These are phyloP conservation scores for Symbiodinium natans DNA, from an alignment of 73 alveolate genomes.

Conservation along the genomic window DNA sequence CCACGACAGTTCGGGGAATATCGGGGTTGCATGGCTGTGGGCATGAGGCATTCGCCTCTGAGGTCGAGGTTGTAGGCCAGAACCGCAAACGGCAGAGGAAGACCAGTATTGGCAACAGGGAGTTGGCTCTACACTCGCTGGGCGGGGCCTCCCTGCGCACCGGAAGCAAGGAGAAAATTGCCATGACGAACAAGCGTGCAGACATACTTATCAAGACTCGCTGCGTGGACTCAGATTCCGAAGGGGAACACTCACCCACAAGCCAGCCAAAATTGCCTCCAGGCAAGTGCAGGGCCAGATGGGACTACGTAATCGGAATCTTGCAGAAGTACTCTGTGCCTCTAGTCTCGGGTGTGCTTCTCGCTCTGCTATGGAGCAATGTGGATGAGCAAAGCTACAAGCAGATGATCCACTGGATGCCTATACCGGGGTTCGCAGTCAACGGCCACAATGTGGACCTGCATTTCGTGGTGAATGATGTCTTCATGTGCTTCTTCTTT, in stretches of 20 bases:
- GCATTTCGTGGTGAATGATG: constrained; percentile 65
- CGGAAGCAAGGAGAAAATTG: constrained; percentile 25
- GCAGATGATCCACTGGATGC: constrained; percentile 52
- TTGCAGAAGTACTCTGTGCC: constrained; percentile 67
- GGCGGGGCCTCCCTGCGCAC: constrained; percentile 70
- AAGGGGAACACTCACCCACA: constrained; percentile 9
- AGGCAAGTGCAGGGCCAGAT: constrained; percentile 30
- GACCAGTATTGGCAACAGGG: constrained; percentile 7
- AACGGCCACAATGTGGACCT: constrained; percentile 35
- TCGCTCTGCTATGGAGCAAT: constrained; percentile 82
- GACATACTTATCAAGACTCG: constrained; percentile 8
- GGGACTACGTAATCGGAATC: constrained; percentile 51
- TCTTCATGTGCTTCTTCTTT: constrained; percentile 15
- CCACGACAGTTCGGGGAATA: no score
- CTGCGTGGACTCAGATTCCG: constrained; percentile 8
- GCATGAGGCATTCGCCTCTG: not conserved
- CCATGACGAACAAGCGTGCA: not conserved
- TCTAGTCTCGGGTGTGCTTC: constrained; percentile 34
- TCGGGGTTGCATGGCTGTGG: not conserved
- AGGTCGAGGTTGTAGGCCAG: constrained; percentile 3
- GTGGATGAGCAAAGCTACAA: constrained; percentile 46
- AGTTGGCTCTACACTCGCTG: constrained; percentile 56
- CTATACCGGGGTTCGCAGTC: constrained; percentile 29
- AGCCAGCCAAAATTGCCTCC: not conserved
- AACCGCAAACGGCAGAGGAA: not conserved